These are phyloP conservation scores for Nakataea oryzae DNA, from an alignment of 2,329 filamentous ascomycete genomes.

Conservation along the genomic window DNA sequence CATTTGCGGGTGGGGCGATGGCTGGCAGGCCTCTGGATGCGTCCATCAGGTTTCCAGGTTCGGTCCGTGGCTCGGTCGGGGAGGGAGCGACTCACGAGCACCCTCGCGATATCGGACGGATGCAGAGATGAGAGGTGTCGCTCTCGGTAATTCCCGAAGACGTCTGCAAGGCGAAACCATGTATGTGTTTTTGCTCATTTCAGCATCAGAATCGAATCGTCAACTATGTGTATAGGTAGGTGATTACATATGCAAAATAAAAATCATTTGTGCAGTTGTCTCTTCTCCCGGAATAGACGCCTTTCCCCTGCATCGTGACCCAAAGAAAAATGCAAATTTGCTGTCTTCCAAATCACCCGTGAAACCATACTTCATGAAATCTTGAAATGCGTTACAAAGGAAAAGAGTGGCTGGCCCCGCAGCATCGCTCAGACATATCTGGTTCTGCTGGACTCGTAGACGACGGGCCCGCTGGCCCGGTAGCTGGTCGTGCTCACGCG, in stretches of 20 bases:
- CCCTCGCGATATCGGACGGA: too few species aligned
- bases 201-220: not conserved
- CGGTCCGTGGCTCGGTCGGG: too few species aligned
- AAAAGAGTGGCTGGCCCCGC: not conserved
- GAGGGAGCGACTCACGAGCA: too few species aligned
- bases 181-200: too few species aligned
- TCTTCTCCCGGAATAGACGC: too few species aligned
- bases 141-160: too few species aligned
- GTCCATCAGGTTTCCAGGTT: too few species aligned
- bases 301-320: too few species aligned
- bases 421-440: slow-evolving; percentile 14
- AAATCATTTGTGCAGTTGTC: too few species aligned
- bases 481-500: slow-evolving; percentile 27
- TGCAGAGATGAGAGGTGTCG: too few species aligned
- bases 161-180: not conserved
- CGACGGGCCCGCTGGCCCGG: slow-evolving; percentile 21
- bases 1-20: not conserved
- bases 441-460: slow-evolving; percentile 28
- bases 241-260: too few species aligned
- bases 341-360: not conserved
- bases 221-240: too few species aligned
- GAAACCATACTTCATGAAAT: not conserved
- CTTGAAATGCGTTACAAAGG: not conserved
- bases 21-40: not conserved
- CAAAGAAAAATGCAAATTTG: not conserved